Base-by-base conservation (phyloP, 2,329 filamentous ascomycete species). In the Aspergillus hortae region DNA sequence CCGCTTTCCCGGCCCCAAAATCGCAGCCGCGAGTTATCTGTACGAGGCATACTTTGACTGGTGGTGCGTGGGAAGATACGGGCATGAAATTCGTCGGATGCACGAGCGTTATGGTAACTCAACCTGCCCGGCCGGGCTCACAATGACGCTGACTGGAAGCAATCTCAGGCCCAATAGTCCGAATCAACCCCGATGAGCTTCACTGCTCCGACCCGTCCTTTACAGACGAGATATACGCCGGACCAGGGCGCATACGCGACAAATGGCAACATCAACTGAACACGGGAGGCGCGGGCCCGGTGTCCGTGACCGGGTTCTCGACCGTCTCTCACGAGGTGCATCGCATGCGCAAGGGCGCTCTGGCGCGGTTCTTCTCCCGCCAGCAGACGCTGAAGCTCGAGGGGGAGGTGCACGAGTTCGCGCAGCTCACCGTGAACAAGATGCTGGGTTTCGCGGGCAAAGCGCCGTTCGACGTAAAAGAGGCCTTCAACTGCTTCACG, bases 171-270 rank as follows among this genome's bases (percentile, higher is more conserved):
- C 67, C 68, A 5, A 67, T 73, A 23, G 62, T 73, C 4, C 69
- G 69, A 19, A 67, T 73, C 50, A 68, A 60, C 21, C 69, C 70
- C 2, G 55, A 60, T 35, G 68, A 73, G 50, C 41, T 72, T 0
- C 70, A 72, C 48, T 60, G 72, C 49, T 57, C 57, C 43, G 71
- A 73, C 48, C 57, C 70, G 4, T 53, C 58, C 30, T 73, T 63
- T 53, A 68, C 65, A 53, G 67, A 73, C 12, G 59, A 64, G 9
- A 61, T 72, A 15, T 70, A 72, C 51, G 61, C 62, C 14, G 44
- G 54, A 3, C 45, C 47, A 7, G 40, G 54, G 4, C 54, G 44
- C 12, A 59, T 57, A 44, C 55, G 59, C 23, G 49, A 62, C 23
- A 65, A 63, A 41, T 30, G 36, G 23, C 35, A 21, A 23, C 23